Base-by-base conservation (phyloP, 805 yeast species). In the Candida odintsovae region DNA sequence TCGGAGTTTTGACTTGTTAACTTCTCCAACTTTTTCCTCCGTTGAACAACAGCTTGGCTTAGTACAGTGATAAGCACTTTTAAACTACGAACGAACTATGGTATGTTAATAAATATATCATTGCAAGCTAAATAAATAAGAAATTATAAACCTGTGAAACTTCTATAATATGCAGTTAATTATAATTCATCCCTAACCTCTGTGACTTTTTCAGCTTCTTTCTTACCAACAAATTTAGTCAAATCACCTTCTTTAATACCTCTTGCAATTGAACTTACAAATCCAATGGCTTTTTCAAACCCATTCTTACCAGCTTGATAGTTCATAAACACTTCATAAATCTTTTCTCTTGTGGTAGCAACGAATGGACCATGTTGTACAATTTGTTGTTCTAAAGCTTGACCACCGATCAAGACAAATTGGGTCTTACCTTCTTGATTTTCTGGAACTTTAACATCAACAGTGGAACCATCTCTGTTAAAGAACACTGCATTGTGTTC, bases 301-400 rank as follows among this genome's bases (percentile, higher is more conserved):
- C 92, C 92, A 61, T 83, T 83, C 23, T 68, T 64, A 47, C 79
- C 83, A 42, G 67, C 62, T 64, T 84, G 92, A 62, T 84, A 90
- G 61, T 86, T 90, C 64, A 68, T 57, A 57, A 86, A 82, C 0
- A 88, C 94, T 55, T 83, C 66, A 53, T 79, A 73, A 49, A 90
- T 82, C 51, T 77, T 78, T 44, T 80, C 84, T 45, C 73, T 72
- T 20, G 83, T 68, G 8, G 86, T 77, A 50, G 86, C 92, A 18
- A 90, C 97, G 61, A 90, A 90, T 13, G 97, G 97, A 16, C 97
- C 97, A 61, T 89, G 83, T 61, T 90, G 96, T 28, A 87, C 85
- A 46, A 85, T 73, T 16, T 80, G 77, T 68, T 89, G 96, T 55
- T 86, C 76, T 47, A 87, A 68, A 19, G 77, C 75, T 61, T 85